phyloP scores from a whole-genome alignment of 2,329 filamentous ascomycete species.

The Fonsecaea monophora region DNA sequence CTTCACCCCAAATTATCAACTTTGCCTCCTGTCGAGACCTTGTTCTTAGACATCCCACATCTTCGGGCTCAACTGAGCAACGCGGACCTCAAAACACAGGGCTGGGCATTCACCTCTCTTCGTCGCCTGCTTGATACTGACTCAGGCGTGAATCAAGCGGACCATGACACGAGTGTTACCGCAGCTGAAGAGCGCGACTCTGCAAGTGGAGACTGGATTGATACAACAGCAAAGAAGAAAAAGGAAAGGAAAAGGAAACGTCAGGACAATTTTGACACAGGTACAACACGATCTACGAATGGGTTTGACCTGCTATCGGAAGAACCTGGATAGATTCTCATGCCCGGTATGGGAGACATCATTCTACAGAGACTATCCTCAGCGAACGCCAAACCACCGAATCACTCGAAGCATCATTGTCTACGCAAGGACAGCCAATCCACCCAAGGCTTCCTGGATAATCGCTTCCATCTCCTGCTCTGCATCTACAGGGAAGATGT shows the following conservation, averaged over 20 bases:
- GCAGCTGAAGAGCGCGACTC: neutral
- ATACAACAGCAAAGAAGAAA: conserved; percentile 11
- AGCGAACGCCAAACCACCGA: neutral
- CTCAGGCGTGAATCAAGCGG: neutral
- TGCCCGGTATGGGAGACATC: neutral
- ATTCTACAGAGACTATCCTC: neutral
- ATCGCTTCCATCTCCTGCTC: neutral
- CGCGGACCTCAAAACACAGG: conserved; percentile 15
- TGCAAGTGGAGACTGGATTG: conserved; percentile 9
- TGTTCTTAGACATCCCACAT: conserved; percentile 34
- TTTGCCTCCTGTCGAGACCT: conserved; percentile 31
- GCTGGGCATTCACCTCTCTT: neutral
- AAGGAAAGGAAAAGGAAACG: conserved; percentile 20
- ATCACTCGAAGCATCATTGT: neutral
- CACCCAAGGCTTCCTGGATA: neutral
- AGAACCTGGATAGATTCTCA: conserved; percentile 9
- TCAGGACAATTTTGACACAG: neutral
- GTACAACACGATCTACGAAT: conserved; percentile 15
- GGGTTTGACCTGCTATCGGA: conserved; percentile 23
- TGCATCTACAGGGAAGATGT: conserved; percentile 37
- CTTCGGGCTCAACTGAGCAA: conserved; percentile 14
- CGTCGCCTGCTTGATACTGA: neutral
- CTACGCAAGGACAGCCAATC: neutral
- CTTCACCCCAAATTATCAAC: conserved; percentile 5
- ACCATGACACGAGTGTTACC: neutral